Evolutionary conservation across 2,329 filamentous ascomycete species (phyloP).

Genomic region (Trichothecium roseum): DNA sequence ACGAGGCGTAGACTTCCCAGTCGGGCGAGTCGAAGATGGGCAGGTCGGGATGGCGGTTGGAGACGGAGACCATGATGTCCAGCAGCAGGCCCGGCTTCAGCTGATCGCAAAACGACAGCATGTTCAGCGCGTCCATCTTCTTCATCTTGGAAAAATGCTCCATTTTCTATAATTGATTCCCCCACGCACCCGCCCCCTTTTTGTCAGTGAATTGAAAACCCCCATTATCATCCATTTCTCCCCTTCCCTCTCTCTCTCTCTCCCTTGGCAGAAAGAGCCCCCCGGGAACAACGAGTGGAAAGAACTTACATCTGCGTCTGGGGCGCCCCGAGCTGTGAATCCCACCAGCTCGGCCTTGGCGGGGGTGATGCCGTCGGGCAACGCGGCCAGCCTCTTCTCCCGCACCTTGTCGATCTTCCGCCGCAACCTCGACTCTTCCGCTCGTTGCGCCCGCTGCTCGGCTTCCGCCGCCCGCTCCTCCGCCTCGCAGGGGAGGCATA

Average conservation of each 20-base stretch:
- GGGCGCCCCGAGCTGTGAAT: slow-evolving; percentile 23
- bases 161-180: slow-evolving; percentile 22
- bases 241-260: neutral
- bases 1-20: slow-evolving; percentile 17
- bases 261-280: neutral
- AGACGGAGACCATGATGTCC: slow-evolving; percentile 30
- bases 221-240: neutral
- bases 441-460: slow-evolving; percentile 2
- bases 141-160: slow-evolving; percentile 27
- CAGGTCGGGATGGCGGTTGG: slow-evolving; percentile 29
- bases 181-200: too few relatives aligned
- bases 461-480: slow-evolving; percentile 1
- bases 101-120: slow-evolving; percentile 30
- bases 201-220: slow-evolving; percentile 2
- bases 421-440: slow-evolving; percentile 10
- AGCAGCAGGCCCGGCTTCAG: slow-evolving; percentile 28
- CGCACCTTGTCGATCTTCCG: slow-evolving; percentile 20
- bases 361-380: slow-evolving; percentile 21
- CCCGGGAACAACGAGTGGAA: neutral
- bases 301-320: slow-evolving; percentile 20
- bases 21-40: slow-evolving; percentile 31
- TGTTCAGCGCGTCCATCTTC: slow-evolving; percentile 26
- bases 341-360: slow-evolving; percentile 26
- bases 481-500: neutral
- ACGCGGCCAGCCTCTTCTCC: slow-evolving; percentile 17